Evolutionary conservation across 2,329 filamentous ascomycete species (phyloP).

Genomic region (Fusarium sp.): DNA sequence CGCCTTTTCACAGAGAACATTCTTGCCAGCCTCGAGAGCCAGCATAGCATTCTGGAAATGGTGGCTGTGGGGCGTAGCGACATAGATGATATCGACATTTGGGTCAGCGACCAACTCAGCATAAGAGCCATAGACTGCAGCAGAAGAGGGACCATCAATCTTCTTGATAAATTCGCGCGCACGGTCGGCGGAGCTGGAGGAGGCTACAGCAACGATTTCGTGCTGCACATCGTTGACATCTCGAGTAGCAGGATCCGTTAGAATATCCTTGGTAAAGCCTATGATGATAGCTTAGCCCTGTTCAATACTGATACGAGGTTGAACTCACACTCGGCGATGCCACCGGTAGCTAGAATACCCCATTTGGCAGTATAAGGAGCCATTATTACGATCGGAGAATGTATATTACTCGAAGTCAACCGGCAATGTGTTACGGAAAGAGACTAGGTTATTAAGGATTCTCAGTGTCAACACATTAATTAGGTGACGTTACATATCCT

Average conservation of each 20-base stretch:
- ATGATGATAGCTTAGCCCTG: slow-evolving; percentile 2
- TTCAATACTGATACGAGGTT: neutral
- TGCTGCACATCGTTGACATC: slow-evolving; percentile 80
- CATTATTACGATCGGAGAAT: slow-evolving; percentile 48
- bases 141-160: slow-evolving; percentile 74
- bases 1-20: slow-evolving; percentile 91
- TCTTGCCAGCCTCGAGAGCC: slow-evolving; percentile 84
- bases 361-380: slow-evolving; percentile 66
- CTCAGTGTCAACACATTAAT: neutral
- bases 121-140: slow-evolving; percentile 84
- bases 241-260: slow-evolving; percentile 77
- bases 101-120: slow-evolving; percentile 82
- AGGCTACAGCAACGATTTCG: slow-evolving; percentile 82
- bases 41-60: slow-evolving; percentile 93
- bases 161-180: slow-evolving; percentile 80
- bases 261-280: slow-evolving; percentile 82
- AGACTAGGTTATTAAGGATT: neutral
- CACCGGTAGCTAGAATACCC: slow-evolving; percentile 72
- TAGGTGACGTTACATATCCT: slow-evolving; percentile 29
- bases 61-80: slow-evolving; percentile 91
- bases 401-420: neutral
- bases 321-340: slow-evolving; percentile 67
- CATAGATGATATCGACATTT: slow-evolving; percentile 86
- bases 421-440: neutral
- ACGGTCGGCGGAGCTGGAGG: slow-evolving; percentile 77